These are phyloP conservation scores for Aspergillus biplanus DNA, from an alignment of 495 filamentous ascomycete genomes.

Conservation along the genomic window DNA sequence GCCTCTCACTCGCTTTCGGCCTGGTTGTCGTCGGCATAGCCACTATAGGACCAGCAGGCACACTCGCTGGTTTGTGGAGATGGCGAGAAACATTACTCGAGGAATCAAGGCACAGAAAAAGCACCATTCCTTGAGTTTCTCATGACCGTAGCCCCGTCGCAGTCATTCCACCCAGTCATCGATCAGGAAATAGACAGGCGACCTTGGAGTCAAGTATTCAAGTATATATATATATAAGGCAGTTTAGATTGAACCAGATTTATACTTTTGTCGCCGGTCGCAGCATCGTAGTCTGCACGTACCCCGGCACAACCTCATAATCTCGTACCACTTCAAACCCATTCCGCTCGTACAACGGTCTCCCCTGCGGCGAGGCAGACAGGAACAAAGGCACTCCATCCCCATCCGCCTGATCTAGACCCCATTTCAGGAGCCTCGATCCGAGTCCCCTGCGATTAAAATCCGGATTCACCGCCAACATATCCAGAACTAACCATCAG, in stretches of 20 bases:
- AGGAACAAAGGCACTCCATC: constrained; percentile 14
- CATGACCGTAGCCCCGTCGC: not conserved
- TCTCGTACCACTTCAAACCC: constrained; percentile 5
- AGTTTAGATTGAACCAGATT: not conserved
- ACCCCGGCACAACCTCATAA: constrained; percentile 18
- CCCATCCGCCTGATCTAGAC: constrained; percentile 13
- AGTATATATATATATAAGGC: not conserved
- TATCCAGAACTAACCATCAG: constrained; percentile 17
- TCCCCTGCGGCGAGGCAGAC: constrained; percentile 13
- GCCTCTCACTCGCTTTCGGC: not conserved
- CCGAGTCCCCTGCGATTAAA: constrained; percentile 16
- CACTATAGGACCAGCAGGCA: not conserved
- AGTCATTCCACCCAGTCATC: not conserved
- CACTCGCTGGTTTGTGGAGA: not conserved
- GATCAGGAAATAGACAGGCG: not conserved
- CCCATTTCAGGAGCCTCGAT: constrained; percentile 13
- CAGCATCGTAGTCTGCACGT: constrained; percentile 19
- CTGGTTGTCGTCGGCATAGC: not conserved
- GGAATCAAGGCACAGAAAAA: not conserved
- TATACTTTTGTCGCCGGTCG: not conserved
- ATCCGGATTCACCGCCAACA: constrained; percentile 18
- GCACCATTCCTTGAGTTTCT: not conserved
- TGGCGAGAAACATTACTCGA: not conserved
- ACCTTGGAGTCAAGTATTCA: not conserved
- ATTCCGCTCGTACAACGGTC: constrained; percentile 18